Percentiles rank a stretch among this genome's conserved stretches.
Conservation (phyloP, 805 yeast genomes). For the Cyberlindnera veronae region DNA sequence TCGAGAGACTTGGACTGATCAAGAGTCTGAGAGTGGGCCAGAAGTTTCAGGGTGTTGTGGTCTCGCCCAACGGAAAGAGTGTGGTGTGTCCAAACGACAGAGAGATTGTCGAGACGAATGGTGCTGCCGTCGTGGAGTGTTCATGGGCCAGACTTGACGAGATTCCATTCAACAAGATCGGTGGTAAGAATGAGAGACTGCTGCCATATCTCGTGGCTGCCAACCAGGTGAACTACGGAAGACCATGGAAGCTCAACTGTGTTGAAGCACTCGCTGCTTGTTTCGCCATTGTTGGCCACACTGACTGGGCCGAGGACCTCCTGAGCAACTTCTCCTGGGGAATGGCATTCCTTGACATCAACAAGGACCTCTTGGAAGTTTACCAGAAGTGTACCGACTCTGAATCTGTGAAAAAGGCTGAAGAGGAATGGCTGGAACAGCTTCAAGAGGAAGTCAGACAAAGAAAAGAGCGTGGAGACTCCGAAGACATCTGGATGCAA, state of each 20-base stretch:
- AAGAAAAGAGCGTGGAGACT: constrained; percentile 49
- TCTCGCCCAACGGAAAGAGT: constrained; percentile 87
- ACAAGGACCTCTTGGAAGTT: constrained; percentile 68
- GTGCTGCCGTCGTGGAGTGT: constrained; percentile 98
- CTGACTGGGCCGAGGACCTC: constrained; percentile 81
- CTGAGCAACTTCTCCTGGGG: constrained; percentile 92
- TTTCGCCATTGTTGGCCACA: constrained; percentile 87
- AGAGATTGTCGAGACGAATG: constrained; percentile 69
- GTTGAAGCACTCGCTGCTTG: constrained; percentile 98
- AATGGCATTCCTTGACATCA: constrained; percentile 75
- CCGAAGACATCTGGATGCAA: constrained; percentile 68
- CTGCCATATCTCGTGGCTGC: constrained; percentile 94
- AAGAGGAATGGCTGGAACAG: constrained; percentile 67
- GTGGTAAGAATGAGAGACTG: constrained; percentile 83
- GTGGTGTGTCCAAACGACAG: constrained; percentile 88
- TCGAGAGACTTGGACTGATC: constrained; percentile 84
- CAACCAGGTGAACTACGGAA: constrained; percentile 94
- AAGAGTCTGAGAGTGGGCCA: constrained; percentile 83
- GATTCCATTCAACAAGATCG: constrained; percentile 89
- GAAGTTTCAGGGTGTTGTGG: constrained; percentile 85
- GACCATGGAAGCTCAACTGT: constrained; percentile 93
- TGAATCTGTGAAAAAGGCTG: constrained; percentile 66
- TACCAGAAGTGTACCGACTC: constrained; percentile 82
- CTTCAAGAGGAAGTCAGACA: constrained; percentile 64
- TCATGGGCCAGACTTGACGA: constrained; percentile 98